Base-by-base conservation (phyloP, 257 asterid species). In the Plectranthus barbatus region DNA sequence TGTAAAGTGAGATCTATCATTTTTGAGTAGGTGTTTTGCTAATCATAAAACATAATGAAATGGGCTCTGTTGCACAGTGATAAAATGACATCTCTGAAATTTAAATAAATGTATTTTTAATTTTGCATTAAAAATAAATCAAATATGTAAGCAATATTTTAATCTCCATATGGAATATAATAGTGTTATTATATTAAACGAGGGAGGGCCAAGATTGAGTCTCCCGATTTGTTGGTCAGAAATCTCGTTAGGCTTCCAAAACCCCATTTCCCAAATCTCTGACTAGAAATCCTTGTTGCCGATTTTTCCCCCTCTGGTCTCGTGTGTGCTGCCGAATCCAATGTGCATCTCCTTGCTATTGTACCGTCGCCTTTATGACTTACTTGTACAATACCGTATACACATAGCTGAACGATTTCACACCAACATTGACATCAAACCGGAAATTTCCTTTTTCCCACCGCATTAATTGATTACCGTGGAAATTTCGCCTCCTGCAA, bases 301-400 rank as follows among this genome's bases (percentile, higher is more conserved):
- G 74, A 70, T 66, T 69, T 52, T 26, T 7, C 40, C 26, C 64
- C 33, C 58, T 31, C 70, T 21, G 7, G n/a, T n/a, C n/a, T n/a
- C n/a, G n/a, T n/a, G n/a, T n/a, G n/a, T n/a, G n/a, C n/a, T n/a
- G n/a, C n/a, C 62, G 73, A 66, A 73, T 66, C 73, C 77, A 73
- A 53, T 60, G 66, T 14, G 11, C 7, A 66, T 55, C 60, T 63
- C 21, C 4, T 42, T 55, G 1, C 65, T 7, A 19, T 39, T 63
- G 80, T 71, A 80, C 80, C 45, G 60, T 11, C 11, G 34, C 24
- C 69, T 45, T 26, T 10, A 5, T 23, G 15, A 29, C 41, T 64
- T 71, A 29, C 41, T 64, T 71, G 82, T 76, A 76, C 82, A 3
- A 56, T 60, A 4, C 78, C 63, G 34, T 62, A 18, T 54, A 74